phyloP scores from a whole-genome alignment of 1,284 basidiomycete genomes.

The Ustilago crameri region DNA sequence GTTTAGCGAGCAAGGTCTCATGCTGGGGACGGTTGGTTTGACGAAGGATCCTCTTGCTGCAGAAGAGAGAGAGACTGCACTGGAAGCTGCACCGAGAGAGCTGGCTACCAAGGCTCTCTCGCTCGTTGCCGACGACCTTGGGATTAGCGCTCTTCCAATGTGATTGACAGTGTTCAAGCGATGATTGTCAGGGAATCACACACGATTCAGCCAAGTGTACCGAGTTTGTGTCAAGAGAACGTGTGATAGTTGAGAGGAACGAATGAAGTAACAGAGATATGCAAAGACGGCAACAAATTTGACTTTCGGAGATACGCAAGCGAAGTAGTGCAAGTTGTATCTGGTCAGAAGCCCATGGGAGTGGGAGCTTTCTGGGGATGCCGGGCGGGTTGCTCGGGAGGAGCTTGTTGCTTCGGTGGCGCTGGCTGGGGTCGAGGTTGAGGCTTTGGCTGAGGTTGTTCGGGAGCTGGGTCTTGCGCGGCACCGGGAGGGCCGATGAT shows the following conservation, averaged over 20 bases:
- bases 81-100: slow-evolving; percentile 12
- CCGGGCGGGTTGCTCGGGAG: background rate
- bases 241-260: no score
- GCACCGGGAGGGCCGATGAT: no score
- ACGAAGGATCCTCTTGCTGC: slow-evolving; percentile 11
- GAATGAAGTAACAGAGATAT: no score
- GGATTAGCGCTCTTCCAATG: slow-evolving; percentile 5
- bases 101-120: slow-evolving; percentile 24
- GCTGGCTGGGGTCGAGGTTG: background rate
- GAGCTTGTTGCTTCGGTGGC: background rate
- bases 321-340: background rate
- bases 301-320: no score
- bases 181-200: no score
- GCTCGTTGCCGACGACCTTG: slow-evolving; percentile 25
- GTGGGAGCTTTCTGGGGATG: slow-evolving; percentile 21
- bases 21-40: slow-evolving; percentile 24
- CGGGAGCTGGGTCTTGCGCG: no score
- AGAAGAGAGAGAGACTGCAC: background rate
- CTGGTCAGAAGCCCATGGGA: slow-evolving; percentile 23
- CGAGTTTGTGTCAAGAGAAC: no score
- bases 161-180: no score
- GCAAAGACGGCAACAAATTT: no score
- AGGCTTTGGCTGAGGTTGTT: background rate
- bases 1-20: slow-evolving; percentile 9
- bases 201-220: no score